Percentiles rank a stretch among this genome's conserved stretches.
Conservation (phyloP, 805 yeast genomes). For the Candida ficus region DNA sequence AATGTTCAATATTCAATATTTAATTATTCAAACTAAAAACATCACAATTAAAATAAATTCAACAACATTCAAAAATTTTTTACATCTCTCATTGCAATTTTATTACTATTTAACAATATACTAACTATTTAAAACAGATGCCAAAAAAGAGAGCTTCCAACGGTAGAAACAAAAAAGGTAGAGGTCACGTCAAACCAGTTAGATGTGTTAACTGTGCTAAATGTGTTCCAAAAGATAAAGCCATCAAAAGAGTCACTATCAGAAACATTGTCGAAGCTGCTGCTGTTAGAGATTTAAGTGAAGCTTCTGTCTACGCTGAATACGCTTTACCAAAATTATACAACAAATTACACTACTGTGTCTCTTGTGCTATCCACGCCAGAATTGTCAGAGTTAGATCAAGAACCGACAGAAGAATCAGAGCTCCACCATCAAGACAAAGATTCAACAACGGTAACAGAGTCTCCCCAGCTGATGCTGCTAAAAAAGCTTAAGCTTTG, state of each 20-base stretch:
- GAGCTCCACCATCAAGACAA: conserved; percentile 99
- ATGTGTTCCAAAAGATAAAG: conserved; percentile 99
- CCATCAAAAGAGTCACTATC: conserved; percentile 99
- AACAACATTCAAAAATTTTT: no score
- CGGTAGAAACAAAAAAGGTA: conserved; percentile 99
- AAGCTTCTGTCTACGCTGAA: conserved; percentile 98
- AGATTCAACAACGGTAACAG: conserved; percentile 96
- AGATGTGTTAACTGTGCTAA: conserved; percentile 99
- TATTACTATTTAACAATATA: conserved; percentile 1
- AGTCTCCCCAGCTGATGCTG: conserved; percentile 96
- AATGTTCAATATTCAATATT: no score
- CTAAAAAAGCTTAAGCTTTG: conserved; percentile 72
- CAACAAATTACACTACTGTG: conserved; percentile 99
- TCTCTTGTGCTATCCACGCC: conserved; percentile 99
- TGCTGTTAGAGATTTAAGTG: conserved; percentile 99
- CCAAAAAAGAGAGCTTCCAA: conserved; percentile 99
- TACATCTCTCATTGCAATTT: background rate
- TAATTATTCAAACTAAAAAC: no score
- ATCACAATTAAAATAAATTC: no score
- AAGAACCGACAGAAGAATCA: conserved; percentile 95
- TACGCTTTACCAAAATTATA: conserved; percentile 99
- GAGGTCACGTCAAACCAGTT: conserved; percentile 99
- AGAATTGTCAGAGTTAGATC: conserved; percentile 99
- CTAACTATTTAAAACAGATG: conserved; percentile 45
- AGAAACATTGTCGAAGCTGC: conserved; percentile 99